Evolutionary conservation across 192 early-diverging fungal species (phyloP).

Genomic region (Thamnidium elegans): DNA sequence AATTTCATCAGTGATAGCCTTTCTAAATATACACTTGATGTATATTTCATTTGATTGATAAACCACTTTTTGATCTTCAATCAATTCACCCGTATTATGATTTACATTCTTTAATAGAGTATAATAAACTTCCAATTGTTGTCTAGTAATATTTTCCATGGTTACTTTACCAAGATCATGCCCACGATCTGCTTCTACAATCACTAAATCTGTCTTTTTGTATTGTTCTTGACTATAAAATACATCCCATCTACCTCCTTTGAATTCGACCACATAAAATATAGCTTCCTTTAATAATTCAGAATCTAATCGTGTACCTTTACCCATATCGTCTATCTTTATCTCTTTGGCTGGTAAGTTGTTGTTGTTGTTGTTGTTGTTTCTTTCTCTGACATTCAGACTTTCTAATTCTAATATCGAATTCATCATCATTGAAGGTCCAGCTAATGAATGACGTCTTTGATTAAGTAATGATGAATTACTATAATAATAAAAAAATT

Average conservation of each 20-base stretch:
- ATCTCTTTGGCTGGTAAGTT: background rate
- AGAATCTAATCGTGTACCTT: constrained; percentile 42
- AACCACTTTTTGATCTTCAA: background rate
- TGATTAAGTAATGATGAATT: constrained; percentile 20
- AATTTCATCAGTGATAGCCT: constrained; percentile 77
- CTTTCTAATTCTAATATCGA: constrained; percentile 10
- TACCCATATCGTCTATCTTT: constrained; percentile 40
- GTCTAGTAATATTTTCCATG: constrained; percentile 56
- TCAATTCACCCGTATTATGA: constrained; percentile 21
- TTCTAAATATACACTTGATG: constrained; percentile 84
- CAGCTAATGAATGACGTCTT: constrained; percentile 39
- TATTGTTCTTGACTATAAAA: constrained; percentile 52
- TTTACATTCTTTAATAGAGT: constrained; percentile 36
- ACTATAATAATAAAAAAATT: background rate
- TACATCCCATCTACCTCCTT: constrained; percentile 80
- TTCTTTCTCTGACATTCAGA: constrained; percentile 14
- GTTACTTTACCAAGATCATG: constrained; percentile 84
- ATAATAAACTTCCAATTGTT: constrained; percentile 45
- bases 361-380: constrained; percentile 30
- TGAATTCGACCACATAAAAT: constrained; percentile 85
- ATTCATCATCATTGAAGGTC: constrained; percentile 18
- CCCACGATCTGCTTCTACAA: constrained; percentile 91
- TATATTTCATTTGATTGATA: constrained; percentile 68
- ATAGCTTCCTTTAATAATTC: constrained; percentile 23
- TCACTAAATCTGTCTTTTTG: constrained; percentile 66